These are phyloP conservation scores for Lyophyllum shimeji DNA, from an alignment of 768 basidiomycete species.

Conservation along the genomic window DNA sequence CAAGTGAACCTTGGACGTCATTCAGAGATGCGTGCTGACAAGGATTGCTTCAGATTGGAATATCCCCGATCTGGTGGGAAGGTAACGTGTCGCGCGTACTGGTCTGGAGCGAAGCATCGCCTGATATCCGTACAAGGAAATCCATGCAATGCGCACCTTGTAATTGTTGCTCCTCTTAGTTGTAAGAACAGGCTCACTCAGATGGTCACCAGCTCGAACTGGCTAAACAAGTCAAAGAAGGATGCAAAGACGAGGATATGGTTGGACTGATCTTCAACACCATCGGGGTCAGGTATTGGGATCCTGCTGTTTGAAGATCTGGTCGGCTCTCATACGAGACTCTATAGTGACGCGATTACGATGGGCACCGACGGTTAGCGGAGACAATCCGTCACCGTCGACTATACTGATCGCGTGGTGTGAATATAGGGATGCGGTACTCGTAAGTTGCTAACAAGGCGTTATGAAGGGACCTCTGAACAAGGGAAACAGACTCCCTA, in stretches of 20 bases:
- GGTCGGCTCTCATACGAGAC: neutral
- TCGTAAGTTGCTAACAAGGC: constrained; percentile 54
- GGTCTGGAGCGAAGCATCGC: neutral
- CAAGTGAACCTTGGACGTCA: neutral
- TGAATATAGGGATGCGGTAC: constrained; percentile 73
- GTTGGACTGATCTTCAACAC: constrained; percentile 86
- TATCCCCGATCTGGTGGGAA: constrained; percentile 92
- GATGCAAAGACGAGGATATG: constrained; percentile 77
- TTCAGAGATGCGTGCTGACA: neutral
- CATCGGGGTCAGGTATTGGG: constrained; percentile 72
- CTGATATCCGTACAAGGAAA: constrained; percentile 50
- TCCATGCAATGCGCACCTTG: constrained; percentile 83
- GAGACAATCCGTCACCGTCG: neutral
- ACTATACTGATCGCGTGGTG: neutral
- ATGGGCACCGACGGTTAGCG: constrained; percentile 82
- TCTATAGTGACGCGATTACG: constrained; percentile 75
- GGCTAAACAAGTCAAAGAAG: constrained; percentile 76
- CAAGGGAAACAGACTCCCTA: constrained; percentile 60
- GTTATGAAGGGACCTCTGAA: neutral
- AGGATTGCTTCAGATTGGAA: constrained; percentile 61
- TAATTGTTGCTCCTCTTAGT: constrained; percentile 24
- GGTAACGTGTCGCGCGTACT: constrained; percentile 38
- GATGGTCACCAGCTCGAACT: constrained; percentile 60
- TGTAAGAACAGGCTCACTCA: neutral
- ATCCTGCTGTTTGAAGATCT: neutral